phyloP scores from a whole-genome alignment of 441 rosid genomes.

The Pelargonium fulgidum region DNA sequence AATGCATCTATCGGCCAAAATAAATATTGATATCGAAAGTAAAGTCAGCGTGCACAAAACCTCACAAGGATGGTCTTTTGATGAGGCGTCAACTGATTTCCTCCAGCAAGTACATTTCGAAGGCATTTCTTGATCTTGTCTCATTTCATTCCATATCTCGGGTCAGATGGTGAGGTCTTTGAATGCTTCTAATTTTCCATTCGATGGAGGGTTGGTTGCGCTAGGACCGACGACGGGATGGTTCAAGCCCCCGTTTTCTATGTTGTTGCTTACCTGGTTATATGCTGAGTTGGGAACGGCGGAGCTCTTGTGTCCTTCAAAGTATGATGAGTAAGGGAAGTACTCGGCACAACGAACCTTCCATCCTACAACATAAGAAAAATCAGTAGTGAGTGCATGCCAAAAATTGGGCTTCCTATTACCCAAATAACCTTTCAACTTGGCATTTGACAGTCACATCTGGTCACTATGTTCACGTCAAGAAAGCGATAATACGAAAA shows the following conservation, averaged over 20 bases:
- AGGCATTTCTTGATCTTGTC: background rate
- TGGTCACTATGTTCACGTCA: too few relatives aligned
- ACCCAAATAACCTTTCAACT: background rate
- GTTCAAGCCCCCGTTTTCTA: slow-evolving; percentile 50
- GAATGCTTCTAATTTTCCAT: slow-evolving; percentile 70
- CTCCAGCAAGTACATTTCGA: background rate
- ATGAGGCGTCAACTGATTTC: background rate
- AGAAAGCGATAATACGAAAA: too few relatives aligned
- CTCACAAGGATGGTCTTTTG: background rate
- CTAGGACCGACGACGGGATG: slow-evolving; percentile 34
- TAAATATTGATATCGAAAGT: background rate
- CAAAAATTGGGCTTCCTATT: background rate
- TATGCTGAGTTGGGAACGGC: slow-evolving; percentile 43
- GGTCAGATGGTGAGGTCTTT: slow-evolving; percentile 59
- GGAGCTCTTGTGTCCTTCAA: slow-evolving; percentile 66
- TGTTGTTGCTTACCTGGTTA: slow-evolving; percentile 34
- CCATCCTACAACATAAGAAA: slow-evolving; percentile 63
- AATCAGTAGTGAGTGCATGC: background rate
- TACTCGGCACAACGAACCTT: slow-evolving; percentile 58
- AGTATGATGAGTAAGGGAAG: slow-evolving; percentile 71
- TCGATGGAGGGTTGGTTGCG: slow-evolving; percentile 28
- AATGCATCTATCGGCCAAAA: slow-evolving; percentile 1
- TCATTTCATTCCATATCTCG: background rate
- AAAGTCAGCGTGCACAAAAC: slow-evolving; percentile 2
- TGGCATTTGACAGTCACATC: background rate